Base-by-base conservation (phyloP, 768 basidiomycete genomes). In the Termitomyces heimii region DNA sequence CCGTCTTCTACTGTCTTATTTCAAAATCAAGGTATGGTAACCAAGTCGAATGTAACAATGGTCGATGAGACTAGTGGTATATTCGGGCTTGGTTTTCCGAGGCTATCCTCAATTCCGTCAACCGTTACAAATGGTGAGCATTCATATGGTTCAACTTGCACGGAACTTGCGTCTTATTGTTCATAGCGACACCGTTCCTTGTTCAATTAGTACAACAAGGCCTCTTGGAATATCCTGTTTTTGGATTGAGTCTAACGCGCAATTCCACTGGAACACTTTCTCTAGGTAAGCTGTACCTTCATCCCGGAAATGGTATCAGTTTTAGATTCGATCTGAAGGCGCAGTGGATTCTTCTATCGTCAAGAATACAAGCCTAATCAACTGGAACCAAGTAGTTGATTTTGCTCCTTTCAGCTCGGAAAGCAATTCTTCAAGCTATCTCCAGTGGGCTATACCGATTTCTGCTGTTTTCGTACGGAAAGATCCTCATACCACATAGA, bases 321-420 rank as follows among this genome's bases (percentile, higher is more conserved):
- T 32, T 28, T 57, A n/a, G 57, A 22, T 28, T 20, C 56, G 37
- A 32, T 49, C 2, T 24, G 10, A 22, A 89, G 89, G 89, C n/a
- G 90, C 89, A 14, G 76, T 92, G 42, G 90, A 92, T 68, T 75
- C 78, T 1, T 82, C 85, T 5, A 73, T 92, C 16, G 86, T 92
- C 16, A 74, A 69, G 28, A 81, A 89, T 66, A 66, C 74, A 2
- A 83, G 76, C 55, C 63, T 77, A 18, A 84, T 92, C 29, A 77
- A 75, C 49, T 92, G 90, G 90, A 86, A 86, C 60, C 78, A 82
- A 42, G 87, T 92, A 2, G 81, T 84, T 16, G 80, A 89, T 13
- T 92, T 92, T 64, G 75, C 83, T 20, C 90, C 90, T 4, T 73
- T 88, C 56, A 78, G 74, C 6, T 67, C 73, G 5, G 80, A 82